Evolutionary conservation across 2,329 filamentous ascomycete genomes (phyloP), one percentile per base, ranked within the genome.

Genomic region (Rhynchosporium graminicola): DNA sequence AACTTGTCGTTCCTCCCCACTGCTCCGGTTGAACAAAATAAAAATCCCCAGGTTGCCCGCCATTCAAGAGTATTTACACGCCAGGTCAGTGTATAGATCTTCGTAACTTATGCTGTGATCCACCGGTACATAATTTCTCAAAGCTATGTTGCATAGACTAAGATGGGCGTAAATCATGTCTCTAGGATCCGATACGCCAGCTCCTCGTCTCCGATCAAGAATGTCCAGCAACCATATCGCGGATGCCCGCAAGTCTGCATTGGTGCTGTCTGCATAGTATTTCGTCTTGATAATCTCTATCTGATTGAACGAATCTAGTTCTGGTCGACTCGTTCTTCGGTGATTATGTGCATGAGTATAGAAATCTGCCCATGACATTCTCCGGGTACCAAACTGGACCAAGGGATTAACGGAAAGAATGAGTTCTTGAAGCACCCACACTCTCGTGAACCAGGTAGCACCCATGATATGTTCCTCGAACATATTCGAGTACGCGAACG

Each of bases 391-490:
- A n/a, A 38, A 29, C 20, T 63, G 60, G 9, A 65, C 13, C 52
- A 43, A 54, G 2, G 60, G 57, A 54, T 65, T 51, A 31, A 8
- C 28, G 3, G 57, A 60, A 12, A 61, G 51, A 3, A 60, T 56
- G 3, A 64, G 48, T 31, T 78, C 76, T 61, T 78, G 76, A 0
- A 78, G 70, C 1, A 77, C 72, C 77, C 76, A 78, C 0, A 74
- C 67, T 4, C 74, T 67, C 5, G 69, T 72, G 50, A 78, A 76
- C 76, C 76, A 78, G 0, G 63, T 64, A 10, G 74, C 65, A 42
- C 72, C 67, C 69, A 78, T 28, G n/a, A 61, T 57, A 26, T 28
- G 38, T 13, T 5, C 12, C 15, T 43, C 42, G 8, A 43, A 8
- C 42, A 4, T n/a, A 13, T 43, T n/a, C 15, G 15, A 43, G 13